phyloP scores from a whole-genome alignment of 1,284 basidiomycete species.

The Boletus subluridellus region DNA sequence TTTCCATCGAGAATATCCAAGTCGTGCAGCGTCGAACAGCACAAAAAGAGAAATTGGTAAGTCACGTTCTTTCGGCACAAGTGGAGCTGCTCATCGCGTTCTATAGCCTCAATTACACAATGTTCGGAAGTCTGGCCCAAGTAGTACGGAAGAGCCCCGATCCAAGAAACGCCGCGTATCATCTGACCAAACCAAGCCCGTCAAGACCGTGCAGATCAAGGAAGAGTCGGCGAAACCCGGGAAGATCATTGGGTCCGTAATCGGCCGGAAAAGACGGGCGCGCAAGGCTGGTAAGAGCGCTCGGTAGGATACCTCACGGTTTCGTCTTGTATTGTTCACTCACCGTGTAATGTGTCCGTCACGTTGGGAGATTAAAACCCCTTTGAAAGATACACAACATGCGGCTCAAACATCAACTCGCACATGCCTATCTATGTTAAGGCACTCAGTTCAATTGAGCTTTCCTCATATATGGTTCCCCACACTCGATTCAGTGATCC shows the following conservation, averaged over 20 bases:
- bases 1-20: conserved; percentile 91
- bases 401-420: too few species aligned
- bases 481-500: too few species aligned
- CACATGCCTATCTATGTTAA: too few species aligned
- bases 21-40: conserved; percentile 70
- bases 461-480: too few species aligned
- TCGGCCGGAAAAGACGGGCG: conserved; percentile 52
- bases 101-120: conserved; percentile 13
- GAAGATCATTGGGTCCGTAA: conserved; percentile 45
- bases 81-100: background rate
- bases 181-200: conserved; percentile 18
- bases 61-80: background rate
- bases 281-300: conserved; percentile 41
- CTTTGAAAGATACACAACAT: too few species aligned
- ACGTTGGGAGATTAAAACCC: too few species aligned
- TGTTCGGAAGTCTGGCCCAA: conserved; percentile 6
- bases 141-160: conserved; percentile 29
- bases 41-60: conserved; percentile 36
- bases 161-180: conserved; percentile 42
- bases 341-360: background rate
- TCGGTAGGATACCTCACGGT: conserved; percentile 11
- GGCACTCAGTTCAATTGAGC: too few species aligned
- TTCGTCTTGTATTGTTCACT: background rate
- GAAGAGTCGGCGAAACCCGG: conserved; percentile 26
- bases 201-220: conserved; percentile 12